Conservation (phyloP, 2,329 filamentous ascomycete species). For the Seiridium cupressi region DNA sequence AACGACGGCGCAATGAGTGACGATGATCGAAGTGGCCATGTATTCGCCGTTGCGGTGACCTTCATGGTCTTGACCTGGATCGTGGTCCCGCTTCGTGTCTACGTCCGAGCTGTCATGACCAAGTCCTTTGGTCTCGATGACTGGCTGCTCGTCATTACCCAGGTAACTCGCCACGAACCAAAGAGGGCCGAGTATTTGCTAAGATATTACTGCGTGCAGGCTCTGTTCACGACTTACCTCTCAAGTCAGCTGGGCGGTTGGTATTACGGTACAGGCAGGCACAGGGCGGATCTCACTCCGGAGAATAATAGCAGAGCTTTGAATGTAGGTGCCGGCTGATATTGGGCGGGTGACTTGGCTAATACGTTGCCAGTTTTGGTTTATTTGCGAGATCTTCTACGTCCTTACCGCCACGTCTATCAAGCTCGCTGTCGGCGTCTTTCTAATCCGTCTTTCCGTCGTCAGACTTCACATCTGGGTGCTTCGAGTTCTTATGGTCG, state of each 20-base stretch:
- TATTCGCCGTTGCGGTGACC: neutral
- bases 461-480: neutral
- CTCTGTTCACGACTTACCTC: neutral
- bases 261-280: slow-evolving; percentile 7
- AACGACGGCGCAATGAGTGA: neutral
- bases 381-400: neutral
- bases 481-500: neutral
- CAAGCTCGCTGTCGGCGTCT: slow-evolving; percentile 8
- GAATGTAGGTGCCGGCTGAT: slow-evolving; percentile 1
- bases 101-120: neutral
- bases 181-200: neutral
- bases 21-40: neutral
- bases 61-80: slow-evolving; percentile 1
- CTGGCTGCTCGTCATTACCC: neutral
- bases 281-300: neutral
- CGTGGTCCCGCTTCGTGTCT: slow-evolving; percentile 1
- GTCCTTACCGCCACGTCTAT: neutral
- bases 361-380: slow-evolving; percentile 6
- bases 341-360: neutral
- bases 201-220: neutral
- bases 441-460: slow-evolving; percentile 8
- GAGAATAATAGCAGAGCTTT: neutral
- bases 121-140: slow-evolving; percentile 1
- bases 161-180: neutral
- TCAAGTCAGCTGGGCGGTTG: slow-evolving; percentile 1